A percentile compares a stretch with the other conserved stretches of the same genome.
These are phyloP conservation scores for Colletotrichum caudatum DNA, from an alignment of 2,329 filamentous ascomycete genomes.

Conservation along the genomic window DNA sequence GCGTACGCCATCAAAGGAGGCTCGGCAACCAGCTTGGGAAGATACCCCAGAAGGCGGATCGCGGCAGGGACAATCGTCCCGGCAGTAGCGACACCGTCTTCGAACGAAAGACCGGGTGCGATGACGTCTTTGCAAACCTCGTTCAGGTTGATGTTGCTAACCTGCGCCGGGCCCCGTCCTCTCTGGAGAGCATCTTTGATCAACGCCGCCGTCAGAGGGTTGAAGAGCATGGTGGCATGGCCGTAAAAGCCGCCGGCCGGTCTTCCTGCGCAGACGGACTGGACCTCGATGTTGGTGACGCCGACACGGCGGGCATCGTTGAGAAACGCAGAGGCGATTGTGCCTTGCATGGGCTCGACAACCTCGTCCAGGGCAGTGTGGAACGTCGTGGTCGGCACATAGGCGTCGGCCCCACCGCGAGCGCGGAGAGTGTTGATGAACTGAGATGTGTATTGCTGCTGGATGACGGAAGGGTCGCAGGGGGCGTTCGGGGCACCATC, in stretches of 20 bases:
- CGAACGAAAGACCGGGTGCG: conserved; percentile 20
- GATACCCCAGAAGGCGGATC: conserved; percentile 23
- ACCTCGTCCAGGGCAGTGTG: conserved; percentile 64
- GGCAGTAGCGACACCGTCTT: conserved; percentile 30
- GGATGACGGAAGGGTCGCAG: conserved; percentile 55
- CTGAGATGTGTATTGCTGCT: conserved; percentile 59
- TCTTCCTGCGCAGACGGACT: conserved; percentile 55
- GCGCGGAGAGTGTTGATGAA: conserved; percentile 57
- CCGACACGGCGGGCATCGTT: conserved; percentile 57
- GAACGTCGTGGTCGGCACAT: conserved; percentile 66
- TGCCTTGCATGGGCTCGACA: conserved; percentile 62
- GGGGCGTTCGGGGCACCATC: conserved; percentile 34
- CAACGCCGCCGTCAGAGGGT: conserved; percentile 51
- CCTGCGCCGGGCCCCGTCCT: conserved; percentile 10
- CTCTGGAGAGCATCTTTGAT: conserved; percentile 49
- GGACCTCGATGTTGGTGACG: conserved; percentile 63
- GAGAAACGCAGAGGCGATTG: conserved; percentile 59
- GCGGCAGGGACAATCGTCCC: conserved; percentile 16
- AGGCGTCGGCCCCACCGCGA: conserved; percentile 62
- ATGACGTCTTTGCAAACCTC: conserved; percentile 30
- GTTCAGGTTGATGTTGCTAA: conserved; percentile 20
- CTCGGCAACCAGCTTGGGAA: conserved; percentile 34
- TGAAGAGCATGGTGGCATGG: conserved; percentile 62
- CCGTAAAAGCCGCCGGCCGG: conserved; percentile 60
- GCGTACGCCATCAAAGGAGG: conserved; percentile 25